Percentiles rank a stretch among this genome's conserved stretches.
phyloP scores from a whole-genome alignment of 2,329 filamentous ascomycete genomes.

The Huntiella abstrusa region DNA sequence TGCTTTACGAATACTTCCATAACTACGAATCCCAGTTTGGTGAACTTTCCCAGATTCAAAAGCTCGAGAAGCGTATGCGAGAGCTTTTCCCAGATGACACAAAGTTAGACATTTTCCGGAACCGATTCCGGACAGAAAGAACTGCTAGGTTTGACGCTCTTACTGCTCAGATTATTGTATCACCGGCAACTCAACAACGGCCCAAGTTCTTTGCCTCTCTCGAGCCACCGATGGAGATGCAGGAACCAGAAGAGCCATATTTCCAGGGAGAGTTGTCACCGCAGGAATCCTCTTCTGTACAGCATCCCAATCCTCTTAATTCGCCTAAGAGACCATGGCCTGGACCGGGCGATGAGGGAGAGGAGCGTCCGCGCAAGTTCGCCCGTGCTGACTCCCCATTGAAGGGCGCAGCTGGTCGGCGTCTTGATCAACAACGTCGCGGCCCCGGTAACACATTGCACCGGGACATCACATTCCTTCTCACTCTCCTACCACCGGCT shows the following conservation, averaged over 20 bases:
- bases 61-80: constrained; percentile 79
- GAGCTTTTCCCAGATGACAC: constrained; percentile 87
- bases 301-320: constrained; percentile 28
- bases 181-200: constrained; percentile 57
- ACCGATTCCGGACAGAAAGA: constrained; percentile 47
- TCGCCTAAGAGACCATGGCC: constrained; percentile 45
- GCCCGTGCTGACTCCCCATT: constrained; percentile 79
- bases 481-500: constrained; percentile 57
- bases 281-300: constrained; percentile 19
- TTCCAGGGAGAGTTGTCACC: constrained; percentile 16
- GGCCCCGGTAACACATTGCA: constrained; percentile 51
- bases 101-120: constrained; percentile 52
- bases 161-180: constrained; percentile 63
- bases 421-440: constrained; percentile 58
- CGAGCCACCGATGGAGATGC: constrained; percentile 28
- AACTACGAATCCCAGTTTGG: constrained; percentile 90
- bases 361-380: constrained; percentile 64
- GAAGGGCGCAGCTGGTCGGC: constrained; percentile 73
- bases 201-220: constrained; percentile 40
- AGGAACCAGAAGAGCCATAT: constrained; percentile 21
- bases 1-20: constrained; percentile 81
- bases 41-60: constrained; percentile 74
- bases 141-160: constrained; percentile 57
- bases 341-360: constrained; percentile 43
- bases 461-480: constrained; percentile 42